Evolutionary conservation across 2,329 filamentous ascomycete species (phyloP), one percentile per base, ranked within the genome.

Genomic region (Fusarium fracticaudum): DNA sequence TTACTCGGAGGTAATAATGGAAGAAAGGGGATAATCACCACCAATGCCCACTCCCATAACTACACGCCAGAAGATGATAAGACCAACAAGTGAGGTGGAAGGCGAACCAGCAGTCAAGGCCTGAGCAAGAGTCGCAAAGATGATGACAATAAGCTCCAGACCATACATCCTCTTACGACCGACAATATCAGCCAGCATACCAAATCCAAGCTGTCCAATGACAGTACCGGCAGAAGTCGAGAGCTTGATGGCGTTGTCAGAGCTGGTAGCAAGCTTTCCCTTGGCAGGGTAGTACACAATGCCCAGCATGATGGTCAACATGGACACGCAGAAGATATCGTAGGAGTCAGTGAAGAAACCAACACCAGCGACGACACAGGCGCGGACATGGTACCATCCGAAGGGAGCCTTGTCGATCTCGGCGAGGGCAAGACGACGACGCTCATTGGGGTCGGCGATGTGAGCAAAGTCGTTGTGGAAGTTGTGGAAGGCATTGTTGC

Each of bases 301-400:
- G 47, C 93, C 94, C 58, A 95, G 81, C 92, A 95, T 94, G 72
- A 89, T 87, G 35, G 92, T 93, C 72, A 92, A 86, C 79, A 94
- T 86, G 73, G 91, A 92, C 76, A 93, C 92, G 79, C 92, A 91
- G 82, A 96, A 96, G 84, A 95, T 94, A 79, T 93, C 91, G 83
- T 95, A 96, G 7, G 93, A 93, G 80, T 96, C 94, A 22, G 94
- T 96, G 84, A 96, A 96, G 89, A 97, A 96, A 76, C 94, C 94
- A 71, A 96, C 92, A 77, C 94, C 94, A 37, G 93, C 93, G 31
- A 96, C 93, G 14, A 93, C 84, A 61, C 93, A 89, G 66, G 93
- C 92, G 45, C 93, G 89, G 67, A 95, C 89, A 79, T 96, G 94
- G 80, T 95, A 94, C 93, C 93, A 96, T 79, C 93, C 92, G 70